A percentile compares a stretch with the other conserved stretches of the same genome.
Evolutionary conservation across 73 alveolate genomes (phyloP).

Genomic region (Stentor coeruleus): DNA sequence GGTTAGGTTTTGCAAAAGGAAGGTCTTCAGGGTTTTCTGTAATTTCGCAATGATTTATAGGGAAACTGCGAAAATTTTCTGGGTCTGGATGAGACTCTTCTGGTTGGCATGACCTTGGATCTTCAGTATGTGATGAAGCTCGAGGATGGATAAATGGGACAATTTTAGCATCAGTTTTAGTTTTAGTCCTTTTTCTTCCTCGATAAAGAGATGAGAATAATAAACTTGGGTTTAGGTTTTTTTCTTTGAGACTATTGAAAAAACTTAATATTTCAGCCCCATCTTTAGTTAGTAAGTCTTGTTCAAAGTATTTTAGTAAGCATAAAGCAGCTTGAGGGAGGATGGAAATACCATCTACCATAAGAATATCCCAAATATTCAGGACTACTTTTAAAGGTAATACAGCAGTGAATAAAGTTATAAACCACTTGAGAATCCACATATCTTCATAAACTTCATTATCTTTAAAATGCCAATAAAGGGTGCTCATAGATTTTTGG

Average conservation of each 20-base stretch:
- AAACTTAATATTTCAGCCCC: not conserved
- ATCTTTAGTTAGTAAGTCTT: not conserved
- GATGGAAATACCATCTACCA: conserved; percentile 38
- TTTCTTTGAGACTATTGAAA: not conserved
- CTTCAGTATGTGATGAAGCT: not conserved
- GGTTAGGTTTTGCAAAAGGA: not conserved
- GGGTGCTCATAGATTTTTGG: conserved; percentile 33
- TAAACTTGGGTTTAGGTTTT: not conserved
- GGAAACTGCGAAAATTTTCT: too few relatives aligned
- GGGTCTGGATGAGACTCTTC: not conserved
- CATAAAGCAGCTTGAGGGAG: not conserved
- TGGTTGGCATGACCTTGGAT: too few relatives aligned
- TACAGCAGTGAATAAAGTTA: conserved; percentile 42
- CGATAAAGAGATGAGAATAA: too few relatives aligned
- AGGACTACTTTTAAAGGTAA: conserved; percentile 45
- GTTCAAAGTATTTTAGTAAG: not conserved
- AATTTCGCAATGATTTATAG: not conserved
- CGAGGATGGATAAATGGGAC: not conserved
- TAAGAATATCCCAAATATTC: conserved; percentile 53
- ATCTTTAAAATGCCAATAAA: conserved; percentile 43
- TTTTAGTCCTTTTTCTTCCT: not conserved
- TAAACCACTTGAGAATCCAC: conserved; percentile 52
- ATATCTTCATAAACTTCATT: conserved; percentile 30
- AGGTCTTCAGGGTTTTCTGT: not conserved
- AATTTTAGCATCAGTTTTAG: not conserved